Percentiles rank a stretch among this genome's conserved stretches.
Evolutionary conservation across 768 basidiomycete genomes (phyloP).

Genomic region (Suillus alpinus): DNA sequence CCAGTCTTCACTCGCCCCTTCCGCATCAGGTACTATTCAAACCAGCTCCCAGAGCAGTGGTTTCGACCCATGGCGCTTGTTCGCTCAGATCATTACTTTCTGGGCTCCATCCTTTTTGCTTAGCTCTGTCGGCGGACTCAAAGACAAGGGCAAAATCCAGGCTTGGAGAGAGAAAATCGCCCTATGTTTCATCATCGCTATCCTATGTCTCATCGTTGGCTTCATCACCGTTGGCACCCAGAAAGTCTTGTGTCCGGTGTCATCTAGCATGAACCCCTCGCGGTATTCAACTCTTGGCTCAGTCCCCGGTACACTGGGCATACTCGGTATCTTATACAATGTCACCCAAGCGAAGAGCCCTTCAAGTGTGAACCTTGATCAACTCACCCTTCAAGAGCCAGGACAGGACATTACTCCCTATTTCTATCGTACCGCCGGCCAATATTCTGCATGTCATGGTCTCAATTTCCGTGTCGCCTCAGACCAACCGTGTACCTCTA

Average conservation of each 20-base stretch:
- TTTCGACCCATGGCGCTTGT: constrained; percentile 75
- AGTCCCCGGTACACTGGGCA: constrained; percentile 60
- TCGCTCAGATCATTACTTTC: constrained; percentile 77
- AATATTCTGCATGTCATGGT: constrained; percentile 64
- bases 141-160: constrained; percentile 72
- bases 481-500: constrained; percentile 66
- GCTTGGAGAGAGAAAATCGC: constrained; percentile 99
- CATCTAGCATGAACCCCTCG: constrained; percentile 38
- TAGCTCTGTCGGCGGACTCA: constrained; percentile 71
- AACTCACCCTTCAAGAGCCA: constrained; percentile 50
- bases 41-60: constrained; percentile 26
- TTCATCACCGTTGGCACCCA: constrained; percentile 95
- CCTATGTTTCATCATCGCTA: constrained; percentile 79
- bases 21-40: constrained; percentile 36
- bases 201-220: constrained; percentile 78
- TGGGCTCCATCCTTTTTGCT: constrained; percentile 88
- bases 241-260: constrained; percentile 82
- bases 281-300: constrained; percentile 56
- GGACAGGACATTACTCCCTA: constrained; percentile 90
- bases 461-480: constrained; percentile 65
- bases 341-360: constrained; percentile 49
- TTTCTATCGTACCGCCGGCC: constrained; percentile 68
- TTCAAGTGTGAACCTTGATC: constrained; percentile 52
- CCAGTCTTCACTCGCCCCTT: constrained; percentile 42
- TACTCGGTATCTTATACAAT: constrained; percentile 79